Evolutionary conservation across 192 early-diverging fungal genomes (phyloP), one percentile per base, ranked within the genome.

Genomic region (Linnemannia zychae): DNA sequence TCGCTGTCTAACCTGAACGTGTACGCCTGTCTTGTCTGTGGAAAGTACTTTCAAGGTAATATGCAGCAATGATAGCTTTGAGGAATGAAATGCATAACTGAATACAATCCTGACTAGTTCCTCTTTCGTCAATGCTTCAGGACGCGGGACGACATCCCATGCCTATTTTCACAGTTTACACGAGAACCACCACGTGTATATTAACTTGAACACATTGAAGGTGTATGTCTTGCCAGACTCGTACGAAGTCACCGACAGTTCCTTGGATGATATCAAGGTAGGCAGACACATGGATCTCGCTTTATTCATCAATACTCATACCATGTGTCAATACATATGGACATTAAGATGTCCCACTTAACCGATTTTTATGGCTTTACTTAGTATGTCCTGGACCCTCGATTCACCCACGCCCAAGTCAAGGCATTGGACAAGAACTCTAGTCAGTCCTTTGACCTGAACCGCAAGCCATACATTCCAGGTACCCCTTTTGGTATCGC

Each of bases 81-180:
- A 15, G 1, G 18, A 28, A 31, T 38, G 69, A 31, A 38, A 60
- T n/a, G 1, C 12, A 11, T 28, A 18, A 57, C 40, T 22, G 18
- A 22, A 65, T 1, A 12, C 24, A 9, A 18, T n/a, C 7, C 11
- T 52, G 22, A n/a, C 16, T 33, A 28, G 18, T 49, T 69, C 6
- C 16, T 44, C 36, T 80, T 24, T 17, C 20, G 9, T 5, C 60
- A 2, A 36, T 20, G 15, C 37, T 1, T 22, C 85, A 94, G 95
- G 98, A 22, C 94, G 98, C 38, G 97, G 98, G 67, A 93, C 91
- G 76, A 84, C 93, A 3, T 96, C 97, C 3, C 97, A 98, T 76
- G 98, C 98, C 18, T 99, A 98, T 88, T 96, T 97, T 80, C 98
- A 99, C 88, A 96, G 96, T 85, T 90, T 99, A 52, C 93, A 99